Evolutionary conservation across 768 basidiomycete genomes (phyloP).

Genomic region (Clathrus columnatus): DNA sequence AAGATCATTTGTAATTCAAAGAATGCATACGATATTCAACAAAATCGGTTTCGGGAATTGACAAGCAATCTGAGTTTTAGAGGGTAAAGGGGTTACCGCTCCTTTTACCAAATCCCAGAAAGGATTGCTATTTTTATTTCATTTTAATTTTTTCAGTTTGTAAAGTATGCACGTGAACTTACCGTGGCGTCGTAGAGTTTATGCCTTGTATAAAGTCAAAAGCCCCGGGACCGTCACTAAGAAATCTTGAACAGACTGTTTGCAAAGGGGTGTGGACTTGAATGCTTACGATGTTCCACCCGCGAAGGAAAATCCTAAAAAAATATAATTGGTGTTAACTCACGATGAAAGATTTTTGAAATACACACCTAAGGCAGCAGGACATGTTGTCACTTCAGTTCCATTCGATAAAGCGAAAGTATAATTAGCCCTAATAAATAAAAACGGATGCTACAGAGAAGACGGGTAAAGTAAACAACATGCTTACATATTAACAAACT

Average conservation of each 20-base stretch:
- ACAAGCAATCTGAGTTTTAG: slow-evolving; percentile 54
- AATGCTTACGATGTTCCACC: slow-evolving; percentile 65
- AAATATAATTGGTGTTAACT: slow-evolving; percentile 6
- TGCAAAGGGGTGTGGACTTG: no score
- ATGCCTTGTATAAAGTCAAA: slow-evolving; percentile 73
- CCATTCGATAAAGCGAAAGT: slow-evolving; percentile 60
- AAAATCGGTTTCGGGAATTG: slow-evolving; percentile 74
- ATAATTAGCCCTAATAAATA: slow-evolving; percentile 62
- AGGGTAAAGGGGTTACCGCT: slow-evolving; percentile 58
- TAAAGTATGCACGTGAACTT: slow-evolving; percentile 20
- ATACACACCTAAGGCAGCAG: slow-evolving; percentile 59
- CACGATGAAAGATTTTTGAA: not conserved
- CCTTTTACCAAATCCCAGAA: slow-evolving; percentile 79
- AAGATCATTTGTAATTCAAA: slow-evolving; percentile 5
- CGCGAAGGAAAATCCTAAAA: slow-evolving; percentile 61
- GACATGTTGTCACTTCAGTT: slow-evolving; percentile 59
- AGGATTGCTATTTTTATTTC: slow-evolving; percentile 60
- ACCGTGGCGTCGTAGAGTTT: slow-evolving; percentile 53
- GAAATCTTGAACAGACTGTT: no score
- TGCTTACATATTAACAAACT: slow-evolving; percentile 63
- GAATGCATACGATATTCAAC: slow-evolving; percentile 51
- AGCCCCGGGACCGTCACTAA: slow-evolving; percentile 75
- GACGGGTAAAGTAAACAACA: not conserved
- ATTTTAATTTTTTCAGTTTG: no score
- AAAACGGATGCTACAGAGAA: slow-evolving; percentile 1